Evolutionary conservation across 2,329 filamentous ascomycete species (phyloP).

Genomic region (Stemphylium lycopersici): DNA sequence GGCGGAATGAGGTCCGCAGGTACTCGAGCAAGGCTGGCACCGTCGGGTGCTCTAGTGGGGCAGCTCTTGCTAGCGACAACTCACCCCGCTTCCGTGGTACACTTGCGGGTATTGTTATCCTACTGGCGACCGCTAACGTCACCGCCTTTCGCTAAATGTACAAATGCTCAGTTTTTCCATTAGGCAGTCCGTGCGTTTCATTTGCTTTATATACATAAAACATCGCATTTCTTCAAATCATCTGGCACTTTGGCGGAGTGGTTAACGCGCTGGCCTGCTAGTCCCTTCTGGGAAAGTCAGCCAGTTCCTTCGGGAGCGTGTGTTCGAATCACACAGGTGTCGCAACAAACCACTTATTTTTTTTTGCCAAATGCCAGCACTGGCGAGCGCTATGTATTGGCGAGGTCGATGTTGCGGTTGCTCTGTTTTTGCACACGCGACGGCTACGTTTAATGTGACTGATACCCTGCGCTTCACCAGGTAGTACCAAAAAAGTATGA

Average conservation of each 20-base stretch:
- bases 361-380: not conserved
- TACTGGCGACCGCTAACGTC: too few relatives aligned
- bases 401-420: too few relatives aligned
- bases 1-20: not conserved
- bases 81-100: not conserved
- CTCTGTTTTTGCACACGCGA: too few relatives aligned
- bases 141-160: not conserved
- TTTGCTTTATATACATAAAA: too few relatives aligned
- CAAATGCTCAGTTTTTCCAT: too few relatives aligned
- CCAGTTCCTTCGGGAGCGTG: conserved; percentile 39
- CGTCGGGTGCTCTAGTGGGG: not conserved
- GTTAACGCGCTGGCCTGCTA: conserved; percentile 39
- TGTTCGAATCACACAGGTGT: conserved; percentile 40
- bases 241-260: conserved; percentile 23
- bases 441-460: too few relatives aligned
- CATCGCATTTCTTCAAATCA: too few relatives aligned
- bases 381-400: too few relatives aligned
- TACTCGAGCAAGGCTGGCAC: not conserved
- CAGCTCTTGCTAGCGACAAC: not conserved
- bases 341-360: conserved; percentile 13
- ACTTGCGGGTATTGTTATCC: too few relatives aligned
- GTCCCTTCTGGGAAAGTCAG: conserved; percentile 21
- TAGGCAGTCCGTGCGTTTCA: too few relatives aligned
- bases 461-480: too few relatives aligned
- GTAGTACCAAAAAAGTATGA: too few relatives aligned